Base-by-base conservation (phyloP, 441 rosid genomes). In the Gossypium schwendimanii region DNA sequence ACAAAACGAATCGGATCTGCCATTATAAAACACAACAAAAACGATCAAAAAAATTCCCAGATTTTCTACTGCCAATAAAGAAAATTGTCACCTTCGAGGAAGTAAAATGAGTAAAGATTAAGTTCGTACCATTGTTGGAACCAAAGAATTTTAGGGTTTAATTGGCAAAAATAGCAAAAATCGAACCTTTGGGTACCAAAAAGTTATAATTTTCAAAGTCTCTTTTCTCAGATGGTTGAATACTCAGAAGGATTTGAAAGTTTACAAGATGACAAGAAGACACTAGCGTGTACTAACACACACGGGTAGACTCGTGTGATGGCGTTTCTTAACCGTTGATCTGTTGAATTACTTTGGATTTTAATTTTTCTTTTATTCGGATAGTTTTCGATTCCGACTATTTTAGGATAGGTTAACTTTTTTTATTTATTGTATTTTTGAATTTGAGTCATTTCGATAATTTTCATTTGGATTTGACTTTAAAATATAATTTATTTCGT, bases 1-100 rank as follows among this genome's bases (percentile, higher is more conserved):
- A 81, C 73, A 95, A 87, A 65, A 95, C 93, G 91, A 95, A 95
- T 17, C 99, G 95, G 94, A 95, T 95, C 99, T 93, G 91, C 74
- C 75, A 73, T 71, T 24, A 23, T 63, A 36, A 68, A 58, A 60
- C 50, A 44, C 15, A 39, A 41, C n/a, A n/a, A 73, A 21, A 2
- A 23, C 0, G 31, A 55, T 64, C 45, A 62, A 57, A 36, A 59
- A 59, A 3, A 3, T 18, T 14, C 52, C 18, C 45, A 26, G n/a
- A 15, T 67, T 49, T 45, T 45, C 9, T 59, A 17, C 23, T 18
- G 44, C 44, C 11, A 39, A 26, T 14, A 1, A 26, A 49, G 49
- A 47, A 12, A 26, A 59, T 26, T 93, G 92, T 41, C 69, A 1
- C 14, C 7, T 41, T 44, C 2, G 54, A 36, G 39, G 69, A 28